phyloP scores from a whole-genome alignment of 768 basidiomycete species.

The Agrocybe pediades region DNA sequence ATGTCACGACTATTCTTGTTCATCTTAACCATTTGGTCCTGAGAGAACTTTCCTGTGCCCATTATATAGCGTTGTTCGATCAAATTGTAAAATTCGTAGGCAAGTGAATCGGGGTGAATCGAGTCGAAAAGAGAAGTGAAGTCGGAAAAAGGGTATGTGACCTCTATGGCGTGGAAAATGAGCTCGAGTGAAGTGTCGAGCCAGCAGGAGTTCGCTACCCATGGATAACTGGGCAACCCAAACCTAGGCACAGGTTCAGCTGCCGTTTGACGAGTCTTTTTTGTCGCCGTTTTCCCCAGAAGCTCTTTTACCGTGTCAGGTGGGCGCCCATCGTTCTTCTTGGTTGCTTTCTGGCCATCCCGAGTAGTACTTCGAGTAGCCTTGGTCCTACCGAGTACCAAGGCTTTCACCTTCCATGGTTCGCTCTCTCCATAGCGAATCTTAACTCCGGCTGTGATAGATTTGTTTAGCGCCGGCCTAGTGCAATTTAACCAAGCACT shows the following conservation, averaged over 20 bases:
- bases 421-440: constrained; percentile 15
- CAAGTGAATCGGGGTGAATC: neutral
- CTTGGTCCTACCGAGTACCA: constrained; percentile 16
- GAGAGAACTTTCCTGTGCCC: too few relatives aligned
- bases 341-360: constrained; percentile 2
- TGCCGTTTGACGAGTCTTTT: neutral
- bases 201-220: constrained; percentile 20
- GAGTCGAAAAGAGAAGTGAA: neutral
- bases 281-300: constrained; percentile 14
- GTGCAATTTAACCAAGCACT: neutral
- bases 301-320: constrained; percentile 11
- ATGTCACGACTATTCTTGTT: too few relatives aligned
- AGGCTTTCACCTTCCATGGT: constrained; percentile 7
- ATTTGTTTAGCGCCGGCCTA: neutral
- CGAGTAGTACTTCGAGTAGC: constrained; percentile 1
- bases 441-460: neutral
- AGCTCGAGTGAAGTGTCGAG: constrained; percentile 19
- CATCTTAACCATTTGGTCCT: too few relatives aligned
- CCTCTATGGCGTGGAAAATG: constrained; percentile 10
- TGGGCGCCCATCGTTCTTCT: constrained; percentile 27
- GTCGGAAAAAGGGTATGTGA: neutral
- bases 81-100: neutral
- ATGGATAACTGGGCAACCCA: constrained; percentile 14
- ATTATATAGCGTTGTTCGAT: neutral
- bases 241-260: neutral